Base-by-base conservation (phyloP, 1,139 yeast genomes). In the Geotrichum carabidarum region DNA sequence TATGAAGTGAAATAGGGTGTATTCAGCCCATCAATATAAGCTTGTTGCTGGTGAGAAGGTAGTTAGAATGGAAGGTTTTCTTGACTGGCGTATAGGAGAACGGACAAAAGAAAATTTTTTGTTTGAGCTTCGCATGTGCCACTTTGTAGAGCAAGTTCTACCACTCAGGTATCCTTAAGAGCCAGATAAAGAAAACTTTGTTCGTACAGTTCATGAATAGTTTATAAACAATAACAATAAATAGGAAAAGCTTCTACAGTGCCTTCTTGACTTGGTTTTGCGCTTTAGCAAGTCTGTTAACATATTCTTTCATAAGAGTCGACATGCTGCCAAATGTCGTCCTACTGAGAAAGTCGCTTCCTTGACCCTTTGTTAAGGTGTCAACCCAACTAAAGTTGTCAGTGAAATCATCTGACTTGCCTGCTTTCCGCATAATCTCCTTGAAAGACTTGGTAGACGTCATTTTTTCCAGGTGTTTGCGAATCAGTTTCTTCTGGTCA, bases 401-500 rank as follows among this genome's bases (percentile, higher is more conserved):
- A 14, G 51, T 31, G 42, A 49, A 48, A 27, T 44, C 46, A 7
- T 48, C 18, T 7, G 53, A 51, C 42, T 32, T 48, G 15, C 43
- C 37, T 5, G 40, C 15, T 7, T 41, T 36, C 31, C 34, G 32
- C 27, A 34, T 42, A 5, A 35, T 17, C 15, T 46, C 44, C 27
- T 45, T 37, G 7, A 44, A 44, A 12, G 42, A 22, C 17, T 46
- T 47, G 22, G 41, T 34, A 8, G 44, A 12, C 4, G 22, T 17
- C 9, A 44, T 48, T 17, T 46, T 53, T 17, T 49, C 27, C 31
- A 45, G 34, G 47, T 31, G 27, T 35, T 45, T 46, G 36, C n/a
- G n/a, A n/a, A 54, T 31, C 35, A 43, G 12, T 8, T 56, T 51
- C 18, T 53, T 50, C 37, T 63, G 64, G 41, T 53, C 51, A 8